Evolutionary conservation across 1,284 basidiomycete genomes (phyloP).

Genomic region (Boletus sp.): DNA sequence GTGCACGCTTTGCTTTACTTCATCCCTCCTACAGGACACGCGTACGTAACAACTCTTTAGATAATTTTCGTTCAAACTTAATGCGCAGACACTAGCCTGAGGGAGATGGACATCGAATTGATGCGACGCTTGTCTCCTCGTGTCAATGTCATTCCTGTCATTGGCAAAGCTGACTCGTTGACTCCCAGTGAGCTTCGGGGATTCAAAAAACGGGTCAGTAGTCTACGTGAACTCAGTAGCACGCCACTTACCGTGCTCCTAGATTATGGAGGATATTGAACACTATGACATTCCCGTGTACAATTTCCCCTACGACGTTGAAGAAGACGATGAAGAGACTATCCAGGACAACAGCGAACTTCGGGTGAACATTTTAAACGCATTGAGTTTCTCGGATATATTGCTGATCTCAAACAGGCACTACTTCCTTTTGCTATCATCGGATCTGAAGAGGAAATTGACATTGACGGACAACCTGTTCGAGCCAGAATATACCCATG

Average conservation of each 20-base stretch:
- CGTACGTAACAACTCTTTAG: constrained; percentile 41
- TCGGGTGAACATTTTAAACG: constrained; percentile 48
- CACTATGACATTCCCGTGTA: constrained; percentile 98
- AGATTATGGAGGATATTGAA: constrained; percentile 99
- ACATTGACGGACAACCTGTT: constrained; percentile 87
- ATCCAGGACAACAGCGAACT: constrained; percentile 97
- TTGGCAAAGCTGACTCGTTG: constrained; percentile 95
- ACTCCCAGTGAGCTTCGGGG: constrained; percentile 87
- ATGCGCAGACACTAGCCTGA: constrained; percentile 52
- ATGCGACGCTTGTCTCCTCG: constrained; percentile 95
- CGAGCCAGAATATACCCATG: constrained; percentile 95
- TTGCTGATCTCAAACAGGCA: constrained; percentile 43
- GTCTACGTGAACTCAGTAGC: constrained; percentile 1
- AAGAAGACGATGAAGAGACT: constrained; percentile 99
- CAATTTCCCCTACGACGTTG: constrained; percentile 99
- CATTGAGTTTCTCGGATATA: background rate
- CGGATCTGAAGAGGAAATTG: constrained; percentile 95
- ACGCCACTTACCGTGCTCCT: constrained; percentile 10
- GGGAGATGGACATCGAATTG: constrained; percentile 98
- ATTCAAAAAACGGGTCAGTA: constrained; percentile 92
- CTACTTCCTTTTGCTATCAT: constrained; percentile 96
- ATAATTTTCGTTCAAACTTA: background rate
- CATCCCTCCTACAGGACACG: constrained; percentile 87
- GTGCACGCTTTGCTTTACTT: constrained; percentile 97
- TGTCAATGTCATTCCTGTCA: constrained; percentile 98